These are phyloP conservation scores for Mallotus japonicus DNA, from an alignment of 441 rosid genomes.

Conservation along the genomic window DNA sequence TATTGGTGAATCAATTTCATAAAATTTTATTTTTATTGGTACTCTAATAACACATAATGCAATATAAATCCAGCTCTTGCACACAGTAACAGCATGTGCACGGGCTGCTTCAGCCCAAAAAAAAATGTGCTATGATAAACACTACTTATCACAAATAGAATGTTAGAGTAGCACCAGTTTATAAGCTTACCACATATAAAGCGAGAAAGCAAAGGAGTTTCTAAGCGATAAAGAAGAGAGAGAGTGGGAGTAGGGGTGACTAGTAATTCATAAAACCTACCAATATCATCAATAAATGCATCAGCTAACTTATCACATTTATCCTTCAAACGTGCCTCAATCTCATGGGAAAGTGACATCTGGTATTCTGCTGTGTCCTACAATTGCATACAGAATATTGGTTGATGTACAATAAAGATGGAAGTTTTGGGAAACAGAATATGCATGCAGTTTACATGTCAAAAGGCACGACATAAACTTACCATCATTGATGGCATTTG, in stretches of 20 bases:
- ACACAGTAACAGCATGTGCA: too few species aligned
- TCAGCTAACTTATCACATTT: conserved; percentile 86
- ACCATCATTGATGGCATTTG: conserved; percentile 60
- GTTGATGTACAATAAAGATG: conserved; percentile 5
- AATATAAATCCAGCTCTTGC: too few species aligned
- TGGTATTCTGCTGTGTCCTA: conserved; percentile 86
- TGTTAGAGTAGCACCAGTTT: conserved; percentile 1
- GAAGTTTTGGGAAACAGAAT: conserved; percentile 1
- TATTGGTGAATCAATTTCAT: conserved; percentile 5
- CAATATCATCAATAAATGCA: conserved; percentile 81
- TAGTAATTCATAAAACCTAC: conserved; percentile 37
- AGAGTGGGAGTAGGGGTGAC: neutral
- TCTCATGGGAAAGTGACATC: conserved; percentile 75
- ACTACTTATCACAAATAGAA: neutral
- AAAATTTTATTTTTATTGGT: too few species aligned
- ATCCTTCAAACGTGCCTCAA: conserved; percentile 70
- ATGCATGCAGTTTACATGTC: neutral
- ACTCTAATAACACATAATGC: too few species aligned
- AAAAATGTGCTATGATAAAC: neutral
- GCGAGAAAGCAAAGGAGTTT: neutral
- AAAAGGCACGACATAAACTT: conserved; percentile 12
- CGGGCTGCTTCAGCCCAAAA: neutral
- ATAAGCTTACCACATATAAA: neutral
- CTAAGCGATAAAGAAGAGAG: neutral
- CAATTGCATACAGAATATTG: conserved; percentile 13